Conservation (phyloP, 2,329 filamentous ascomycete genomes). For the Ceratocystis ficicola region DNA sequence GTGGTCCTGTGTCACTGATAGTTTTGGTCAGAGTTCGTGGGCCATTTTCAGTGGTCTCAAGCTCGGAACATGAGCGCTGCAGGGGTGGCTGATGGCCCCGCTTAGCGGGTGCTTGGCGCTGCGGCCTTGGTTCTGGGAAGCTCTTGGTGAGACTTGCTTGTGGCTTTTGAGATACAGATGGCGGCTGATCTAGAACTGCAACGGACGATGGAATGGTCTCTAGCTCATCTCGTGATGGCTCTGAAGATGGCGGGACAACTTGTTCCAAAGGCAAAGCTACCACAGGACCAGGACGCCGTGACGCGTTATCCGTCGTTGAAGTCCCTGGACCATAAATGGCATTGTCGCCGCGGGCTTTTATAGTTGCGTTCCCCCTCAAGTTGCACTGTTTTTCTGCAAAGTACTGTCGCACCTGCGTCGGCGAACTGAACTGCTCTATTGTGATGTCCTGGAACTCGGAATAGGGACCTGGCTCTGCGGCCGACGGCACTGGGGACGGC, state of each 20-base stretch:
- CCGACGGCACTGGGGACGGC: constrained; percentile 33
- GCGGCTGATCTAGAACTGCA: neutral
- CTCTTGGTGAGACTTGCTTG: neutral
- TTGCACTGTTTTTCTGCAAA: neutral
- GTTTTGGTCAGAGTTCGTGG: constrained; percentile 21
- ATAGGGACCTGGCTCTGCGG: constrained; percentile 45
- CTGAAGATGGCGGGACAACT: neutral
- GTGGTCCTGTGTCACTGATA: constrained; percentile 13
- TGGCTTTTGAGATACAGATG: too few species aligned
- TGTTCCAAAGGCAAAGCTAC: neutral
- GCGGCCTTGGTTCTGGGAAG: neutral
- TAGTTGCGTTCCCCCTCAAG: neutral
- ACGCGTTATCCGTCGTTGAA: neutral
- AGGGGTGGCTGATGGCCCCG: neutral
- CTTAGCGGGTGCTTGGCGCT: neutral
- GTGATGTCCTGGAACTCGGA: constrained; percentile 27
- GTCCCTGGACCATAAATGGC: neutral
- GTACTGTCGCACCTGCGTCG: constrained; percentile 35
- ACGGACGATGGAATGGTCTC: constrained; percentile 9
- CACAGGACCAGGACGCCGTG: neutral
- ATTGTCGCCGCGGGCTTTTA: neutral
- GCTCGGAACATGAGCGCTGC: neutral
- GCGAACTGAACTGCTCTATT: constrained; percentile 33
- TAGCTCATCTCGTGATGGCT: neutral
- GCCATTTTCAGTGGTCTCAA: neutral